Conservation (phyloP, 208 protist species). For the Leishmania martiniquensis region DNA sequence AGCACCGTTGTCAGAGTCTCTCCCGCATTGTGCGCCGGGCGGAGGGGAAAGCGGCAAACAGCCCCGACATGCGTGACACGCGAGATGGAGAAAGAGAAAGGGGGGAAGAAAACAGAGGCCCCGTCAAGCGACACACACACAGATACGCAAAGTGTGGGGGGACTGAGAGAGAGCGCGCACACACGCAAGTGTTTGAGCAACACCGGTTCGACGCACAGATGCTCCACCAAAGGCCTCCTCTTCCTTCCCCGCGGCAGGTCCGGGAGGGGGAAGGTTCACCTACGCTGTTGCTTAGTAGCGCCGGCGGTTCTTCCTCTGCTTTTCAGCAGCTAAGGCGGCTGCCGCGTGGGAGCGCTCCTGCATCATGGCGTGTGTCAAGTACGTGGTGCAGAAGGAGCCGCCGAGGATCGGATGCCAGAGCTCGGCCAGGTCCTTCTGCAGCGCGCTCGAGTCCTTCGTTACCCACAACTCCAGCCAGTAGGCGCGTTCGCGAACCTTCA, state of each 20-base stretch:
- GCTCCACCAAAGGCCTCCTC: not conserved
- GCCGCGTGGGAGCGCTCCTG: conserved; percentile 61
- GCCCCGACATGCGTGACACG: not conserved
- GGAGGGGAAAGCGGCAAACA: not conserved
- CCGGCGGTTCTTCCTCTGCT: conserved; percentile 45
- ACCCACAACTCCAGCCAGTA: conserved; percentile 89
- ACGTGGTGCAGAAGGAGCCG: conserved; percentile 50
- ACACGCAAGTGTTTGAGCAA: not conserved
- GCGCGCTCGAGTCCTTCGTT: conserved; percentile 56
- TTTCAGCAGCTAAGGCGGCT: conserved; percentile 42
- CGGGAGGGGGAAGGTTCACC: not conserved
- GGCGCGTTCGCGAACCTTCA: conserved; percentile 77
- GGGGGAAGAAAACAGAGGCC: not conserved
- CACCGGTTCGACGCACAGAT: conserved; percentile 1
- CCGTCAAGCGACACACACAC: not conserved
- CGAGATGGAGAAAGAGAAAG: not conserved
- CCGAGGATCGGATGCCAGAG: conserved; percentile 65
- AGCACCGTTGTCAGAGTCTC: not conserved
- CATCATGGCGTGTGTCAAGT: conserved; percentile 63
- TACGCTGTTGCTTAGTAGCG: conserved; percentile 27
- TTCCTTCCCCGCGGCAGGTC: not conserved
- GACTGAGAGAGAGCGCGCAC: not conserved
- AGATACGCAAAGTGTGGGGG: not conserved
- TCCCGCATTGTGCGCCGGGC: not conserved
- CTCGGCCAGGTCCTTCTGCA: conserved; percentile 68